phyloP scores from a whole-genome alignment of 345 rosid species.

The sweet orange (Citrus sinensis) region DNA sequence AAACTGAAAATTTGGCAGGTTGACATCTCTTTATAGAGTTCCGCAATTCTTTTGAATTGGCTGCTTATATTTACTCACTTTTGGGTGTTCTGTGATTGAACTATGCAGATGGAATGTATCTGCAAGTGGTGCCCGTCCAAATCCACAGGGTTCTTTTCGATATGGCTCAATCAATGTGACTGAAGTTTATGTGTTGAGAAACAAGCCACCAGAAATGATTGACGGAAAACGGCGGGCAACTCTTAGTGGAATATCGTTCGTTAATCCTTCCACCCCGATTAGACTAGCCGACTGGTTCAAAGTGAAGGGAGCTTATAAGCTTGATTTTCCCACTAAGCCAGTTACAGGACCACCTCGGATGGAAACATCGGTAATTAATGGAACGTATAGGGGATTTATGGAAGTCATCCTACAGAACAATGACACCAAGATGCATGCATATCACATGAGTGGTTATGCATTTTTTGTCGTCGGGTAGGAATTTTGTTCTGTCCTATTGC shows the following conservation, averaged over 20 bases:
- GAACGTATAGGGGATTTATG: slow-evolving; percentile 92
- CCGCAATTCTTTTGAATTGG: background rate
- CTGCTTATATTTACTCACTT: background rate
- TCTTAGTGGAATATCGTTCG: slow-evolving; percentile 77
- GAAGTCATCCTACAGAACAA: slow-evolving; percentile 94
- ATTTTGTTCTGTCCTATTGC: slow-evolving; percentile 3
- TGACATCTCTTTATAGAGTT: background rate
- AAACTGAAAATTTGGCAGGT: background rate
- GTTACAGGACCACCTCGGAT: slow-evolving; percentile 65
- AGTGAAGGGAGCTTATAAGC: slow-evolving; percentile 81
- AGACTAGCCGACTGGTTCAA: slow-evolving; percentile 86
- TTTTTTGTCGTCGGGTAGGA: slow-evolving; percentile 88
- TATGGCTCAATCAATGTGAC: slow-evolving; percentile 98
- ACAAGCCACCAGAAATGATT: slow-evolving; percentile 67
- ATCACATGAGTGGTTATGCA: slow-evolving; percentile 94
- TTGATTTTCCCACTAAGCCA: slow-evolving; percentile 84
- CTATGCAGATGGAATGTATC: slow-evolving; percentile 86
- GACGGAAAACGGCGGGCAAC: slow-evolving; percentile 65
- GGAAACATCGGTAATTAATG: slow-evolving; percentile 85
- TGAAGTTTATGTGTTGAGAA: slow-evolving; percentile 70
- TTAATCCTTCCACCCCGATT: slow-evolving; percentile 90
- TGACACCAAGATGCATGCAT: slow-evolving; percentile 88
- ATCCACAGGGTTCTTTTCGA: slow-evolving; percentile 93
- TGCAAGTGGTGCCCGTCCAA: slow-evolving; percentile 99
- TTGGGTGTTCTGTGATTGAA: slow-evolving; percentile 16